Percentiles rank a stretch among this genome's conserved stretches.
Evolutionary conservation across 768 basidiomycete genomes (phyloP).

Genomic region (Suillus americanus): DNA sequence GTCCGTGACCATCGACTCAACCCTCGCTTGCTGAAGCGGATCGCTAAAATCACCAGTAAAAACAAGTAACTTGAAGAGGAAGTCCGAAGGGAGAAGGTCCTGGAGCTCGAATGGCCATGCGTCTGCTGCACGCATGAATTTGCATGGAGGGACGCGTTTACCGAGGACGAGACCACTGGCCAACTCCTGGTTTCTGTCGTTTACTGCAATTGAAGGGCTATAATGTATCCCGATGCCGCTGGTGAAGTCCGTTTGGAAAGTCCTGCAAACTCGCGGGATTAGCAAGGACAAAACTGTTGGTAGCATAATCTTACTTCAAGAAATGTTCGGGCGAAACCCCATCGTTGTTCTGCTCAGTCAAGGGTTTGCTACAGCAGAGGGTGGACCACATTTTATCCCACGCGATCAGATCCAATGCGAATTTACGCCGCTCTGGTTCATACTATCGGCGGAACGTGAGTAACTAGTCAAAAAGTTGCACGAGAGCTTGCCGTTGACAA

Average conservation of each 20-base stretch:
- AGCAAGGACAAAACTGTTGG: not conserved
- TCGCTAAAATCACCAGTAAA: slow-evolving; percentile 40
- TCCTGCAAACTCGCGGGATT: slow-evolving; percentile 23
- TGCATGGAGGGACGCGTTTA: slow-evolving; percentile 47
- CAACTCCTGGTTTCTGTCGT: slow-evolving; percentile 33
- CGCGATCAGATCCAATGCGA: slow-evolving; percentile 52
- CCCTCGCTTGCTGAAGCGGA: slow-evolving; percentile 21
- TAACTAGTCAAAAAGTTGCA: not conserved
- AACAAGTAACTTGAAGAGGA: slow-evolving; percentile 47
- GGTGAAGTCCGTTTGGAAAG: slow-evolving; percentile 44
- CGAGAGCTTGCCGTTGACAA: slow-evolving; percentile 41
- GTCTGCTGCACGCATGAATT: slow-evolving; percentile 47
- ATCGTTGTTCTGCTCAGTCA: slow-evolving; percentile 33
- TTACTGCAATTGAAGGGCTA: slow-evolving; percentile 36
- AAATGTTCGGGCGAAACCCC: slow-evolving; percentile 45
- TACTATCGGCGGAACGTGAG: slow-evolving; percentile 34
- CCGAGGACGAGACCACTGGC: slow-evolving; percentile 46
- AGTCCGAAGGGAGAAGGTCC: slow-evolving; percentile 47
- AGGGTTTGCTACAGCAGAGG: slow-evolving; percentile 53
- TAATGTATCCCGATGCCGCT: slow-evolving; percentile 53
- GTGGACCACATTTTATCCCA: slow-evolving; percentile 53
- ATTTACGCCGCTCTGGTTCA: slow-evolving; percentile 52
- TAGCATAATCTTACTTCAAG: slow-evolving; percentile 32
- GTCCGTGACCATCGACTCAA: slow-evolving; percentile 27
- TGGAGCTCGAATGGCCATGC: slow-evolving; percentile 47